Conservation (phyloP, 208 protist genomes). For the Herpetomonas samuelpessoai region DNA sequence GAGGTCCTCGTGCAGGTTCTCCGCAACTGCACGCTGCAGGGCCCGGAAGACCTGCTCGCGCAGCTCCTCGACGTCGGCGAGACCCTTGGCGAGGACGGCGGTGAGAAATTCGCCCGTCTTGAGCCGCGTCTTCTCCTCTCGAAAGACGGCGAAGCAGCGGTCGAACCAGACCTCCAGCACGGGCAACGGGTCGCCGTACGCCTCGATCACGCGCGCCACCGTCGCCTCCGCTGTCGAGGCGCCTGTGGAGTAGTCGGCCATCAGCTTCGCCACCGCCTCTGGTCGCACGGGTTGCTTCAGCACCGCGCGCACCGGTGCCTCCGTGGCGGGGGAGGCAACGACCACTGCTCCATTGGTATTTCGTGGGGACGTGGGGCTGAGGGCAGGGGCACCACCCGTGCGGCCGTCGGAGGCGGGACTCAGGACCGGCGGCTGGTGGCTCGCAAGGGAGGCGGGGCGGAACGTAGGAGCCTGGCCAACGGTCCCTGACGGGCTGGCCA, state of each 20-base stretch:
- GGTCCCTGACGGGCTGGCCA: background rate
- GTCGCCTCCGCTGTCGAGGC: conserved; percentile 23
- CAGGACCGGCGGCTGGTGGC: background rate
- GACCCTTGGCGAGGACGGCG: conserved; percentile 17
- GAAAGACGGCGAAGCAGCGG: conserved; percentile 67
- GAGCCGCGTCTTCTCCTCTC: conserved; percentile 57
- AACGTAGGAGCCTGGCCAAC: background rate
- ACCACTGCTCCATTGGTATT: background rate
- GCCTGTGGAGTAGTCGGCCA: conserved; percentile 33
- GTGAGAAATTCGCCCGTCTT: conserved; percentile 47
- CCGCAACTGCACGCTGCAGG: conserved; percentile 39
- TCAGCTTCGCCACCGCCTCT: conserved; percentile 57
- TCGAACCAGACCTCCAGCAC: conserved; percentile 52
- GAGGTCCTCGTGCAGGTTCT: conserved; percentile 70
- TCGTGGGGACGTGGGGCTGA: background rate
- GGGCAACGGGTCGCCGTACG: conserved; percentile 39
- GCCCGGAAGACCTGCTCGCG: conserved; percentile 38
- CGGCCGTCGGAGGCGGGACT: background rate
- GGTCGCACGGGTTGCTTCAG: conserved; percentile 19
- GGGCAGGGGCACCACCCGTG: conserved; percentile 2
- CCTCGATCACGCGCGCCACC: conserved; percentile 32
- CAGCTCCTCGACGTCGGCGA: conserved; percentile 27
- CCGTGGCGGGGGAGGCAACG: background rate
- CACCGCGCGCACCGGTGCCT: conserved; percentile 2
- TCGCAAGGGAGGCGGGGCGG: no score